A percentile compares a stretch with the other conserved stretches of the same genome.
These are phyloP conservation scores for Dioszegia hungarica DNA, from an alignment of 768 basidiomycete species.

Conservation along the genomic window DNA sequence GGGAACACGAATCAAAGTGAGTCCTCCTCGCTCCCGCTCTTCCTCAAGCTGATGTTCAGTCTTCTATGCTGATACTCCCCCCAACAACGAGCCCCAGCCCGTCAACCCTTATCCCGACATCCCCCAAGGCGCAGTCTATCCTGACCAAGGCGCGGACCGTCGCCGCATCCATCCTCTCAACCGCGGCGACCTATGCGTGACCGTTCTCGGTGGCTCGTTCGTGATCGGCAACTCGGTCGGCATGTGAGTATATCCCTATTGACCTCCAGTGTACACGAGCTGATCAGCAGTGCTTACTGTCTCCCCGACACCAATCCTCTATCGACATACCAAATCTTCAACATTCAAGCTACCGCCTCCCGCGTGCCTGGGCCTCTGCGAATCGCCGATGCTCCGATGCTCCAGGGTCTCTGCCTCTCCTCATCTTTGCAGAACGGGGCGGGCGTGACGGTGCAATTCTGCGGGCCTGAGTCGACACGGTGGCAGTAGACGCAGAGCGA, in stretches of 20 bases:
- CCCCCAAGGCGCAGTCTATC: background rate
- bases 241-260: slow-evolving; percentile 6
- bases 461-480: background rate
- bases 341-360: background rate
- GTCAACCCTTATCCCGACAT: background rate
- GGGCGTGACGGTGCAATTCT: background rate
- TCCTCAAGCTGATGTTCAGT: too few species aligned
- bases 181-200: slow-evolving; percentile 18
- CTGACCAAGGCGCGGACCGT: slow-evolving; percentile 2
- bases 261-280: too few species aligned
- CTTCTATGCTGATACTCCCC: background rate
- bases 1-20: slow-evolving; percentile 16
- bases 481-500: background rate
- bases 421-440: background rate
- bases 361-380: background rate
- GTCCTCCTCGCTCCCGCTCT: background rate
- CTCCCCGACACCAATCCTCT: background rate
- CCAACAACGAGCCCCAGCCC: background rate
- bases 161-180: slow-evolving; percentile 13
- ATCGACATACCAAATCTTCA: background rate
- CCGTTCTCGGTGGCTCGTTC: background rate
- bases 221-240: background rate
- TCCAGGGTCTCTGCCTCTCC: background rate
- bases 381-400: background rate
- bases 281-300: slow-evolving; percentile 4